Conservation (phyloP, 139 green algal genomes). For the Desmodesmus armatus region DNA sequence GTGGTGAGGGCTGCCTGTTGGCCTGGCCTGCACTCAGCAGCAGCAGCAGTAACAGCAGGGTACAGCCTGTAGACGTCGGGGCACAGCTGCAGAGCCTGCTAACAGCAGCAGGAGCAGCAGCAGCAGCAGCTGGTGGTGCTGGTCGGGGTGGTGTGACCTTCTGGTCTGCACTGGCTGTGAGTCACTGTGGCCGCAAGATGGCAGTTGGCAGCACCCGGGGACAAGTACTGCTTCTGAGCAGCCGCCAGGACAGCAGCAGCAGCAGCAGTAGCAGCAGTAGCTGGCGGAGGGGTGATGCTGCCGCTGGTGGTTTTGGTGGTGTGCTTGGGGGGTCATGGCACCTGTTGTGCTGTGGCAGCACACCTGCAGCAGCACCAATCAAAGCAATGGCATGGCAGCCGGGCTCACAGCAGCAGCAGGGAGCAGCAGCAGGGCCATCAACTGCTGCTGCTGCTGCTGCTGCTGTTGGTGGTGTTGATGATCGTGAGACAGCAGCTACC, state of each 20-base stretch:
- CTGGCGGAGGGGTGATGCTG: too few species aligned
- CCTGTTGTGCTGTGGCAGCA: neutral
- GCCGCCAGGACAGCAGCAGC: neutral
- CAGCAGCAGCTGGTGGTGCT: conserved; percentile 7
- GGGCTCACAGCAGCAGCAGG: neutral
- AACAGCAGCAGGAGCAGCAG: neutral
- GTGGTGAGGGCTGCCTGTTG: conserved; percentile 42
- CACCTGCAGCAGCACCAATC: neutral
- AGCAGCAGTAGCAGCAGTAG: neutral
- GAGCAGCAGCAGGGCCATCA: neutral
- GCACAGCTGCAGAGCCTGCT: neutral
- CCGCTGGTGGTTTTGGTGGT: too few species aligned
- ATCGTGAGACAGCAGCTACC: neutral
- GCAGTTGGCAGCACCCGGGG: neutral
- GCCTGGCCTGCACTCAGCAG: neutral
- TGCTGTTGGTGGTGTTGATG: neutral
- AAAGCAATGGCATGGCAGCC: conserved; percentile 6
- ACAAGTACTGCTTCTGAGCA: neutral
- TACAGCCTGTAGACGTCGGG: conserved; percentile 4
- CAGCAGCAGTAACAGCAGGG: neutral
- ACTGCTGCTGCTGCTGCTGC: neutral
- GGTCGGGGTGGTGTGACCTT: neutral
- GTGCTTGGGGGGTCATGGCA: neutral
- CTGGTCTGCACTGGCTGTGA: neutral
- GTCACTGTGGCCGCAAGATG: neutral